Evolutionary conservation across 2,329 filamentous ascomycete species (phyloP).

Genomic region (Curvularia spicifera): DNA sequence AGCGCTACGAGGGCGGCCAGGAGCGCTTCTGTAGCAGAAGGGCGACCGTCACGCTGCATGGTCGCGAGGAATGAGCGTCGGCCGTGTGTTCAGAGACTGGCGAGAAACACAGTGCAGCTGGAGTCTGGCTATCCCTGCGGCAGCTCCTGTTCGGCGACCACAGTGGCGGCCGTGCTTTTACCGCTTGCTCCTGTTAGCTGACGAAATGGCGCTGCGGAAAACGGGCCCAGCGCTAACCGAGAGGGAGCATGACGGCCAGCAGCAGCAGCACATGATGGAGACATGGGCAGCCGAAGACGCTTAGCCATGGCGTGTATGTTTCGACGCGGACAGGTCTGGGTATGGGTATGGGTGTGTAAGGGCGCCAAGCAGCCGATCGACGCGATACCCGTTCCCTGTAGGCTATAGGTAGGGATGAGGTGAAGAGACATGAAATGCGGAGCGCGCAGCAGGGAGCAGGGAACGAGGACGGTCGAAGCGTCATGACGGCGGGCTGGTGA

Average conservation of each 20-base stretch:
- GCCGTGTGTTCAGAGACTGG: neutral
- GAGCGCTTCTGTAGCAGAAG: conserved; percentile 19
- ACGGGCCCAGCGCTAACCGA: conserved; percentile 39
- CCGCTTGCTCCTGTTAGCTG: conserved; percentile 34
- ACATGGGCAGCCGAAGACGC: conserved; percentile 28
- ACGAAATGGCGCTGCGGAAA: conserved; percentile 35
- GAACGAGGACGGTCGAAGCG: conserved; percentile 5
- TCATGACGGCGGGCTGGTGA: conserved; percentile 29
- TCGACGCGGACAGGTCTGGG: conserved; percentile 17
- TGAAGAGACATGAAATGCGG: conserved; percentile 26
- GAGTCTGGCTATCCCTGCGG: conserved; percentile 25
- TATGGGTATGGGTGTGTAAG: neutral
- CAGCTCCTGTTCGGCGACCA: conserved; percentile 41
- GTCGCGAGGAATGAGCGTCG: conserved; percentile 21
- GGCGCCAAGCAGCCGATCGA: conserved; percentile 21
- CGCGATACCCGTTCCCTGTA: conserved; percentile 30
- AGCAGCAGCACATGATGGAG: conserved; percentile 41
- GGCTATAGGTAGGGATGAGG: conserved; percentile 18
- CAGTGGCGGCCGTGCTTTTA: conserved; percentile 34
- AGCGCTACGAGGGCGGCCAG: conserved; percentile 18
- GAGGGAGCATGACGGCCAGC: conserved; percentile 31
- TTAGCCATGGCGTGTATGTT: conserved; percentile 30
- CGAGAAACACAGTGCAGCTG: conserved; percentile 24
- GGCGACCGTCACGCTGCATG: conserved; percentile 19
- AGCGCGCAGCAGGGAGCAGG: conserved; percentile 4